Evolutionary conservation across 495 filamentous ascomycete genomes (phyloP).

Genomic region (Hypoxylon lienhwacheense): DNA sequence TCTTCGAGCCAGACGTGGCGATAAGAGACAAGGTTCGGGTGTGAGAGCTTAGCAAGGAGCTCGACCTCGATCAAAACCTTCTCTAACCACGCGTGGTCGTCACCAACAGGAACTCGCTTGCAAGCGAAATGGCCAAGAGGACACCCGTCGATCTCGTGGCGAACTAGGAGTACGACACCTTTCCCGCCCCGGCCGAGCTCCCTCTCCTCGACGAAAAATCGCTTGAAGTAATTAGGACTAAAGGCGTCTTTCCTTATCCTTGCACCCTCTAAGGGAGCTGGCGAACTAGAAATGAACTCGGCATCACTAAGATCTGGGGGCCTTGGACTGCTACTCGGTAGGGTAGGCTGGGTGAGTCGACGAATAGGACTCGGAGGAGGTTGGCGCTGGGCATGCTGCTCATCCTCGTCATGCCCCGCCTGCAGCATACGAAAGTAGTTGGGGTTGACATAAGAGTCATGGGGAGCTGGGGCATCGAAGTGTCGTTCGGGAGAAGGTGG

Average conservation of each 20-base stretch:
- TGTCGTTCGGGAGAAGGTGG: constrained; percentile 53
- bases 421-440: constrained; percentile 94
- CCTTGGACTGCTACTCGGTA: constrained; percentile 37
- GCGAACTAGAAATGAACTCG: constrained; percentile 59
- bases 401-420: constrained; percentile 42
- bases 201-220: constrained; percentile 84
- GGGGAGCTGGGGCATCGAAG: constrained; percentile 44
- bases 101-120: constrained; percentile 92
- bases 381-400: constrained; percentile 28
- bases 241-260: constrained; percentile 85
- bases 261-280: constrained; percentile 50
- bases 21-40: constrained; percentile 96
- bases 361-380: constrained; percentile 53
- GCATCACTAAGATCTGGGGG: constrained; percentile 41
- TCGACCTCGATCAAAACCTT: constrained; percentile 92
- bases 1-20: constrained; percentile 97
- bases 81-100: constrained; percentile 93
- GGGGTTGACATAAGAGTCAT: constrained; percentile 77
- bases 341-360: constrained; percentile 47
- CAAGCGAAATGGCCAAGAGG: constrained; percentile 88
- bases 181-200: constrained; percentile 90
- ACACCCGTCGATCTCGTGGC: constrained; percentile 86
- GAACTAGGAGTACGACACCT: constrained; percentile 88
- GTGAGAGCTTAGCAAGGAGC: constrained; percentile 83
- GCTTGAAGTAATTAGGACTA: constrained; percentile 86